Conservation (phyloP, 2,329 filamentous ascomycete genomes). For the Orbilia quercus region DNA sequence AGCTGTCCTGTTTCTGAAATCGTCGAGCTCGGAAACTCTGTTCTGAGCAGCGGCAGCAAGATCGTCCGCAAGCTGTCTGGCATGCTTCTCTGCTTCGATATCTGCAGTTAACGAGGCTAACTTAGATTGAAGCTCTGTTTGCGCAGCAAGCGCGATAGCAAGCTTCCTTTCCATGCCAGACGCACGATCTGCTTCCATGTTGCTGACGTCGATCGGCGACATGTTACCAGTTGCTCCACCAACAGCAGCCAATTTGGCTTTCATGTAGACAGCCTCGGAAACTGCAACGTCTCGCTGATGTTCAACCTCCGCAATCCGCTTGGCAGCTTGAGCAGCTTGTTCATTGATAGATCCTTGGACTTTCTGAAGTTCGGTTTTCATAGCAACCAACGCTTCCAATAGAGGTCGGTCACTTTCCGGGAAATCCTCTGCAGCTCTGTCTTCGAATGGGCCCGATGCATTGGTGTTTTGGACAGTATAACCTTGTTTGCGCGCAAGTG, state of each 20-base stretch:
- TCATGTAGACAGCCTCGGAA: constrained; percentile 92
- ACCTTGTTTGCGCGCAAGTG: constrained; percentile 88
- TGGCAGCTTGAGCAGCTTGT: constrained; percentile 85
- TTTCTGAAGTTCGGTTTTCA: constrained; percentile 87
- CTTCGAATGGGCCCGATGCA: constrained; percentile 76
- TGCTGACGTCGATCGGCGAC: constrained; percentile 70
- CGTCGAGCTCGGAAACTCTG: constrained; percentile 84
- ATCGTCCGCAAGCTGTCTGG: constrained; percentile 87
- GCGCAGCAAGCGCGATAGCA: constrained; percentile 80
- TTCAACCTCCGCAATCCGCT: constrained; percentile 91
- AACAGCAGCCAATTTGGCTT: constrained; percentile 84
- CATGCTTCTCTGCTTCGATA: constrained; percentile 81
- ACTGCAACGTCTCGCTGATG: constrained; percentile 95
- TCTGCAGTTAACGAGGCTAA: constrained; percentile 77
- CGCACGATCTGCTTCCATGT: constrained; percentile 71
- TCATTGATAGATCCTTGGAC: constrained; percentile 91
- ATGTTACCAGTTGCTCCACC: constrained; percentile 71
- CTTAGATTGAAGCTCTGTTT: constrained; percentile 82
- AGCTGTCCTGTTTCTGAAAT: constrained; percentile 82
- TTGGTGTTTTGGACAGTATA: constrained; percentile 79
- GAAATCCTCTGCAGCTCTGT: constrained; percentile 80
- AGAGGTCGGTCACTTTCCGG: constrained; percentile 91
- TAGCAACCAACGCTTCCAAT: constrained; percentile 89
- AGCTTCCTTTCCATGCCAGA: constrained; percentile 83
- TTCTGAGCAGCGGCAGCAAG: constrained; percentile 83